Conservation (phyloP, 768 basidiomycete genomes). For the Russula lepida region DNA sequence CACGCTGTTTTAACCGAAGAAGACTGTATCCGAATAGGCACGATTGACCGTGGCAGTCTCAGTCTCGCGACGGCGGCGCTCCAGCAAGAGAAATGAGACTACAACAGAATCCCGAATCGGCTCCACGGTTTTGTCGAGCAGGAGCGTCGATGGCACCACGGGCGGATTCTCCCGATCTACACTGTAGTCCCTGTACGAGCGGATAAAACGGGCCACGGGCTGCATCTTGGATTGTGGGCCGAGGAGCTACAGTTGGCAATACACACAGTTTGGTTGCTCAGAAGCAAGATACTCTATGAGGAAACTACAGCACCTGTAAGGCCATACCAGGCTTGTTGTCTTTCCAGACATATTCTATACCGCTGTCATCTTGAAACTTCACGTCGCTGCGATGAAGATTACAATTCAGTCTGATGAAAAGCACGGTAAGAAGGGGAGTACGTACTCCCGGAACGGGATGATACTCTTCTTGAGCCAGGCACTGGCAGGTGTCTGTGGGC, state of each 20-base stretch:
- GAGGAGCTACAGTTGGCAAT: slow-evolving; percentile 2
- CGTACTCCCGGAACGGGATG: slow-evolving; percentile 18
- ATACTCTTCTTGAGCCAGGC: slow-evolving; percentile 21
- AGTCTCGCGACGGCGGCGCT: slow-evolving; percentile 19
- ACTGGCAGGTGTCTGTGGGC: slow-evolving; percentile 6
- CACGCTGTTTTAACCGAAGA: neutral
- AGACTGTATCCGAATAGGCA: neutral
- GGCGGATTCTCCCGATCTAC: slow-evolving; percentile 7
- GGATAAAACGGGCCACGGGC: slow-evolving; percentile 20
- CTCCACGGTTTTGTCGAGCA: slow-evolving; percentile 15
- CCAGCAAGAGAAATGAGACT: slow-evolving; percentile 18
- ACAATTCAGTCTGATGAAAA: neutral
- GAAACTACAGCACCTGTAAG: slow-evolving; percentile 7
- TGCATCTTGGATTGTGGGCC: slow-evolving; percentile 15
- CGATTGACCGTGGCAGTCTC: slow-evolving; percentile 6
- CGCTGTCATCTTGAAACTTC: slow-evolving; percentile 14
- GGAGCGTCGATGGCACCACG: slow-evolving; percentile 15
- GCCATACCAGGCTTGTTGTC: slow-evolving; percentile 13
- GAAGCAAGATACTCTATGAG: neutral
- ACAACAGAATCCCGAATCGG: slow-evolving; percentile 14
- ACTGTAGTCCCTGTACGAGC: slow-evolving; percentile 8
- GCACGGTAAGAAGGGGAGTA: neutral
- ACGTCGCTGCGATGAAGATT: slow-evolving; percentile 3
- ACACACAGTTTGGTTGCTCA: neutral
- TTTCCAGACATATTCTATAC: slow-evolving; percentile 16